A percentile compares a stretch with the other conserved stretches of the same genome.
Evolutionary conservation across 306 rosid genomes (phyloP).

Genomic region (Glycine tomentella): DNA sequence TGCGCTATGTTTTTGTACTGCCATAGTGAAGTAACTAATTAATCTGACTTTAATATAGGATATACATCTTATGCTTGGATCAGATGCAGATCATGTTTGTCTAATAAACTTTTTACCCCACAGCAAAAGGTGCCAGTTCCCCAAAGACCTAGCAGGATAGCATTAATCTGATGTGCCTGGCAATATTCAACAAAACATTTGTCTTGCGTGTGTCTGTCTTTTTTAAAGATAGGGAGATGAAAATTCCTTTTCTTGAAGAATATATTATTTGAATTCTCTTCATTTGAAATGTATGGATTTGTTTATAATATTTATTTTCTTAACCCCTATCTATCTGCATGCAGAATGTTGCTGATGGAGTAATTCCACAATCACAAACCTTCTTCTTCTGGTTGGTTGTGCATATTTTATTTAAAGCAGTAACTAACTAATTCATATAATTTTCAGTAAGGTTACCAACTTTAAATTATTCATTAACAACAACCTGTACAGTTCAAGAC

Average conservation of each 20-base stretch:
- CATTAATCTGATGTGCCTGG: neutral
- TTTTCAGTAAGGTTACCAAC: slow-evolving; percentile 39
- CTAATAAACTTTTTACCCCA: neutral
- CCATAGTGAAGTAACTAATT: slow-evolving; percentile 28
- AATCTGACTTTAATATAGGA: slow-evolving; percentile 29
- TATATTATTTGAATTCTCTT: slow-evolving; percentile 23
- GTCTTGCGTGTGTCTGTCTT: slow-evolving; percentile 5
- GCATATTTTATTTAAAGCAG: slow-evolving; percentile 53
- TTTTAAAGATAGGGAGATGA: slow-evolving; percentile 10
- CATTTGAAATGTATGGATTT: slow-evolving; percentile 6
- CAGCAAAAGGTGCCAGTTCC: slow-evolving; percentile 2
- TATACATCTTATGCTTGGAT: slow-evolving; percentile 35
- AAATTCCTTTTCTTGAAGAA: slow-evolving; percentile 11
- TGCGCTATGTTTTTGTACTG: neutral
- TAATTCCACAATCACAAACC: slow-evolving; percentile 73
- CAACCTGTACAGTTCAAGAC: slow-evolving; percentile 71
- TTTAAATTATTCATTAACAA: slow-evolving; percentile 43
- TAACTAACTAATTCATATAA: slow-evolving; percentile 46
- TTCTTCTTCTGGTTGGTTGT: slow-evolving; percentile 90
- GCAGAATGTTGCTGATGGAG: slow-evolving; percentile 82
- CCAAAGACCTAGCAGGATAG: too few species aligned
- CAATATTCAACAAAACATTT: slow-evolving; percentile 10
- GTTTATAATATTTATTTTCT: slow-evolving; percentile 21
- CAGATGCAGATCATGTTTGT: slow-evolving; percentile 33
- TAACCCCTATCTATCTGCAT: slow-evolving; percentile 40